phyloP scores from a whole-genome alignment of 2,329 filamentous ascomycete genomes.

The Podosphaera leucotricha region DNA sequence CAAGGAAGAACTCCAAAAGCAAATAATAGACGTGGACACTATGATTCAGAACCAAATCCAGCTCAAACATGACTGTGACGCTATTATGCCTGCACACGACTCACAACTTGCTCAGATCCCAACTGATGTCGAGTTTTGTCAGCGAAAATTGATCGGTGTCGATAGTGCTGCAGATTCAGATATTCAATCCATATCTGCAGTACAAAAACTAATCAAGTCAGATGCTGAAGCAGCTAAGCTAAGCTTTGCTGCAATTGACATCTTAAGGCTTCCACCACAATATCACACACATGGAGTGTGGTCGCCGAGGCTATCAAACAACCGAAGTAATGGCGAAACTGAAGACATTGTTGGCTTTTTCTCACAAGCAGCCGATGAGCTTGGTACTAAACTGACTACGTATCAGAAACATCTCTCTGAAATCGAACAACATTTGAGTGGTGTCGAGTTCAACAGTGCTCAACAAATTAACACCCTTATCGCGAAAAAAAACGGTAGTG shows the following conservation, averaged over 20 bases:
- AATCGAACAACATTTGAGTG: slow-evolving; percentile 40
- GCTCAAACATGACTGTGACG: slow-evolving; percentile 53
- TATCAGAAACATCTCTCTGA: slow-evolving; percentile 36
- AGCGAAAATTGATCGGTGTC: slow-evolving; percentile 35
- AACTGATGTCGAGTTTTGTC: slow-evolving; percentile 39
- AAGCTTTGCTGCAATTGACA: slow-evolving; percentile 50
- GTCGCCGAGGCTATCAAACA: slow-evolving; percentile 20
- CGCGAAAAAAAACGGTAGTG: slow-evolving; percentile 18
- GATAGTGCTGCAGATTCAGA: slow-evolving; percentile 39
- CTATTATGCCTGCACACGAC: slow-evolving; percentile 39
- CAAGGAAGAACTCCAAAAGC: slow-evolving; percentile 53
- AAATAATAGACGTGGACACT: slow-evolving; percentile 56
- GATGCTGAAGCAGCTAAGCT: slow-evolving; percentile 49
- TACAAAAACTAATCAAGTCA: slow-evolving; percentile 32
- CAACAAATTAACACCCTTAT: slow-evolving; percentile 34
- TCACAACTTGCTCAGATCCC: slow-evolving; percentile 39
- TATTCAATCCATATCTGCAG: slow-evolving; percentile 31
- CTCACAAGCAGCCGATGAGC: slow-evolving; percentile 35
- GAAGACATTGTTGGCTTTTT: slow-evolving; percentile 41
- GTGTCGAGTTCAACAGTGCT: slow-evolving; percentile 34
- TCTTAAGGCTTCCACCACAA: slow-evolving; percentile 42
- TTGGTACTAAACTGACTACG: slow-evolving; percentile 30
- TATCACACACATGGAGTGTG: slow-evolving; percentile 21
- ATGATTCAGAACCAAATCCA: slow-evolving; percentile 61
- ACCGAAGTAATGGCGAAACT: slow-evolving; percentile 22